These are phyloP conservation scores for Chlamydomonas eustigma DNA, from an alignment of 139 green algal genomes.

Conservation along the genomic window DNA sequence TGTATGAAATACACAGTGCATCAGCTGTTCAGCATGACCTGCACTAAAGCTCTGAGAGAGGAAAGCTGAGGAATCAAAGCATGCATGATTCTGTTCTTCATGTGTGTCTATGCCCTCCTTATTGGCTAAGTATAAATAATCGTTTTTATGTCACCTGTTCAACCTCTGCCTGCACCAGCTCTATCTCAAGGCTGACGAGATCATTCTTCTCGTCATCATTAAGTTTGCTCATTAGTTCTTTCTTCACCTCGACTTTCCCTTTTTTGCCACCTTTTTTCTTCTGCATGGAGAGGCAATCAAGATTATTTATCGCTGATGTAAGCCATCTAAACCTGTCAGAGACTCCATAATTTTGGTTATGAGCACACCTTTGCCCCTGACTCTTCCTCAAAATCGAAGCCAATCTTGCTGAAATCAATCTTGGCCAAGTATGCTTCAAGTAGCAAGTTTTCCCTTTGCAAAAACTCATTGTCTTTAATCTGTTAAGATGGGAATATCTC, in stretches of 20 bases:
- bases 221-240: constrained; percentile 22
- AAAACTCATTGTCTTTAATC: constrained; percentile 53
- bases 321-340: no score
- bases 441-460: constrained; percentile 52
- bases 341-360: no score
- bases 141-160: constrained; percentile 2
- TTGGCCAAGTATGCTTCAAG: constrained; percentile 48
- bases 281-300: constrained; percentile 17
- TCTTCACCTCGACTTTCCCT: constrained; percentile 26
- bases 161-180: constrained; percentile 55
- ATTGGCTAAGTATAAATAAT: no score
- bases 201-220: constrained; percentile 68
- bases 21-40: no score
- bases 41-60: no score
- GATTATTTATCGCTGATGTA: no score
- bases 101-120: no score
- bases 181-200: constrained; percentile 55
- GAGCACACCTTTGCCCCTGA: constrained; percentile 9
- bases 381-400: constrained; percentile 21
- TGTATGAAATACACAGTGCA: constrained; percentile 10
- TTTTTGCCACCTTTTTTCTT: constrained; percentile 38
- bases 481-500: no score
- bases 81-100: no score
- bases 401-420: constrained; percentile 25
- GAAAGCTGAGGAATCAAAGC: no score